Percentiles rank a stretch among this genome's conserved stretches.
Evolutionary conservation across 2,329 filamentous ascomycete genomes (phyloP).

Genomic region (Xylaria sp.): DNA sequence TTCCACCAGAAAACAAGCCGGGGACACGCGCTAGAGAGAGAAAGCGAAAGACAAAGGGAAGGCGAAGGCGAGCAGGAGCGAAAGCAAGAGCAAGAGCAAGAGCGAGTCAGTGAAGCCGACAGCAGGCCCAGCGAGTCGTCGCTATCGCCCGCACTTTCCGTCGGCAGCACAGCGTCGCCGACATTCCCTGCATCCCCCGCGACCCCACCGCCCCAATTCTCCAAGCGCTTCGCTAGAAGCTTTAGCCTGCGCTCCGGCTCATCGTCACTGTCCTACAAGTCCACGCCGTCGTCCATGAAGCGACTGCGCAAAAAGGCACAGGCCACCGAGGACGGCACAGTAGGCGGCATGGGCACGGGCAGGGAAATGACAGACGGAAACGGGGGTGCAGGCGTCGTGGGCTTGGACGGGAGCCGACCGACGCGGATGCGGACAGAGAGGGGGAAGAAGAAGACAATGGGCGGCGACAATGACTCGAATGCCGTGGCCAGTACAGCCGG

Average conservation of each 20-base stretch:
- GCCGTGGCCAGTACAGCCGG: background rate
- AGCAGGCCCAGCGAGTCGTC: constrained; percentile 47
- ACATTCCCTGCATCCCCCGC: constrained; percentile 44
- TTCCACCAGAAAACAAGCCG: constrained; percentile 7
- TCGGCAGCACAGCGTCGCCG: constrained; percentile 43
- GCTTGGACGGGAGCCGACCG: constrained; percentile 7
- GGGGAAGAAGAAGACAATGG: background rate
- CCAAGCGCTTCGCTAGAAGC: constrained; percentile 46
- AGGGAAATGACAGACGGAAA: background rate
- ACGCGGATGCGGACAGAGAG: background rate
- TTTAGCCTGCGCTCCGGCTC: constrained; percentile 47
- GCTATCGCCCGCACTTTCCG: constrained; percentile 46
- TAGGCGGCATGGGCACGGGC: background rate
- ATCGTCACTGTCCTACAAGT: constrained; percentile 33
- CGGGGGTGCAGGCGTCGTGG: background rate
- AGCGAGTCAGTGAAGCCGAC: constrained; percentile 41
- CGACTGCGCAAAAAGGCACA: constrained; percentile 45
- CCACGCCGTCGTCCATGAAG: constrained; percentile 40
- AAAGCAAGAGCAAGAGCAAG: background rate
- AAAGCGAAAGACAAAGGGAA: background rate
- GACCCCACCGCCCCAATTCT: constrained; percentile 47
- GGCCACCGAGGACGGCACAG: constrained; percentile 26
- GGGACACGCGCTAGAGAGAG: constrained; percentile 10
- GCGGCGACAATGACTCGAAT: constrained; percentile 7
- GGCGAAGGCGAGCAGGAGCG: background rate